Conservation (phyloP, 164 flowering plant species). For the Umbilicus rupestris region DNA sequence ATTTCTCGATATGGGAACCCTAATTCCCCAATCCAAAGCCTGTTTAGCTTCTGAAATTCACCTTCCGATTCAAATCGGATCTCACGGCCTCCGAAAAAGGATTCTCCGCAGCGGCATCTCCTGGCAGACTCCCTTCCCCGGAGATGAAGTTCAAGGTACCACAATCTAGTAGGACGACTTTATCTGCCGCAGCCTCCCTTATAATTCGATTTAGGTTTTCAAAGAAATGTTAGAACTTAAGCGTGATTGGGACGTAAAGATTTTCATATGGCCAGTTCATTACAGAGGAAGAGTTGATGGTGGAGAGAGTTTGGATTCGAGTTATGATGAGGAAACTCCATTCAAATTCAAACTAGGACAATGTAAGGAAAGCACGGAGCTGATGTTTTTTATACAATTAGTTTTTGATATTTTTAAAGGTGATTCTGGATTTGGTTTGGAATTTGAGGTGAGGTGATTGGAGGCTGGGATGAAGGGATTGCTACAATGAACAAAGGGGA, state of each 20-base stretch:
- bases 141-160: constrained; percentile 66
- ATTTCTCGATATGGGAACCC: background rate
- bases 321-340: constrained; percentile 27
- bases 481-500: constrained; percentile 59
- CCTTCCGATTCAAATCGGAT: constrained; percentile 24
- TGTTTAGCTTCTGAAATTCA: constrained; percentile 1
- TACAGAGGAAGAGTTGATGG: constrained; percentile 34
- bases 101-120: constrained; percentile 31
- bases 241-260: background rate
- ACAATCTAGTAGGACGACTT: too few species aligned
- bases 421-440: background rate
- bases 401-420: background rate
- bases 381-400: background rate
- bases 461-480: constrained; percentile 53
- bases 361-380: constrained; percentile 18
- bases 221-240: background rate
- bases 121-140: constrained; percentile 49
- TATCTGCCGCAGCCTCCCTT: too few species aligned
- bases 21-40: background rate
- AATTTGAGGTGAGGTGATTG: constrained; percentile 38
- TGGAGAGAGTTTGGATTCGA: constrained; percentile 34
- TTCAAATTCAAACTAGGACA: constrained; percentile 54
- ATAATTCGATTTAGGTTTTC: background rate
- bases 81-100: constrained; percentile 30
- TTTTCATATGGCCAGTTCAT: constrained; percentile 33